phyloP scores from a whole-genome alignment of 495 filamentous ascomycete genomes.

The Talaromyces liani region DNA sequence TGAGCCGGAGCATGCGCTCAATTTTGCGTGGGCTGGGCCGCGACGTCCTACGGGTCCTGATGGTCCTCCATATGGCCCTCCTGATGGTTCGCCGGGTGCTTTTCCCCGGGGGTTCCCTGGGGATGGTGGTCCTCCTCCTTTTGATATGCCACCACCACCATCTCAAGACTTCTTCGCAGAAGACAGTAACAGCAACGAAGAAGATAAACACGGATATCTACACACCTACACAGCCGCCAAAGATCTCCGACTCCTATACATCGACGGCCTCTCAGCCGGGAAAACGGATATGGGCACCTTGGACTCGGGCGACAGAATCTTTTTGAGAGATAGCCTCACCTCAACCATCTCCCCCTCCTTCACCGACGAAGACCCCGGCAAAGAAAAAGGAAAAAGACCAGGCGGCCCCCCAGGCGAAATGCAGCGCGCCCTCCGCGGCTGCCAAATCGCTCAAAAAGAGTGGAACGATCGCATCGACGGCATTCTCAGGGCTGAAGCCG shows the following conservation, averaged over 20 bases:
- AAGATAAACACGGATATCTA: constrained; percentile 35
- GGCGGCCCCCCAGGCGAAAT: constrained; percentile 22
- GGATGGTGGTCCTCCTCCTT: not conserved
- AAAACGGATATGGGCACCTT: constrained; percentile 53
- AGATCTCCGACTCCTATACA: constrained; percentile 48
- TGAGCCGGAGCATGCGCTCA: constrained; percentile 59
- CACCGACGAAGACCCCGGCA: not conserved
- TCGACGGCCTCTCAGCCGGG: constrained; percentile 55
- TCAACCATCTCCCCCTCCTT: too few species aligned
- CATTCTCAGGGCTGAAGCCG: constrained; percentile 58
- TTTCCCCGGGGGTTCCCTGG: too few species aligned
- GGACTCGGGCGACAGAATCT: constrained; percentile 50
- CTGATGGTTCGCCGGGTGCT: too few species aligned
- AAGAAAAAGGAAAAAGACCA: not conserved
- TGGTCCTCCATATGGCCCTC: not conserved
- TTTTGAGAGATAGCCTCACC: constrained; percentile 27
- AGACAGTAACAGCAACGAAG: not conserved
- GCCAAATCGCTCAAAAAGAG: constrained; percentile 33
- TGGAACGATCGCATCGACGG: constrained; percentile 51
- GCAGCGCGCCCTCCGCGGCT: constrained; percentile 40
- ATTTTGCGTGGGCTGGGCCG: constrained; percentile 35
- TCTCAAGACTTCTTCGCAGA: not conserved
- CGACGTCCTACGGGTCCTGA: not conserved
- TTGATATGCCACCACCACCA: not conserved
- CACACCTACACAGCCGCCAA: constrained; percentile 45